A percentile compares a stretch with the other conserved stretches of the same genome.
Conservation (phyloP, 2,329 filamentous ascomycete species). For the Verticillium klebahnii region DNA sequence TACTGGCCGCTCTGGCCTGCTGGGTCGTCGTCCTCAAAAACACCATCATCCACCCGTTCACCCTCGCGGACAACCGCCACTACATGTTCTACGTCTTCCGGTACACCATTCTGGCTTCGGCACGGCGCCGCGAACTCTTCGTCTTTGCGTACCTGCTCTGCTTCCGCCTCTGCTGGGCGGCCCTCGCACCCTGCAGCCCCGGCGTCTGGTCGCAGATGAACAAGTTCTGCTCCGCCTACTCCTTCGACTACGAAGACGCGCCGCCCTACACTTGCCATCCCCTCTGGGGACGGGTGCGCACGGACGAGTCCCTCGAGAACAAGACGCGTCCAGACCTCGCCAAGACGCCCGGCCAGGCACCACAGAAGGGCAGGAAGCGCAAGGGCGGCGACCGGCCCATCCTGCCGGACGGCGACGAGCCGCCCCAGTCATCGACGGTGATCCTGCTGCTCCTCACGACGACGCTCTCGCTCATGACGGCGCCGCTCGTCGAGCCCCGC, state of each 20-base stretch:
- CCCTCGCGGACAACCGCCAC: constrained; percentile 91
- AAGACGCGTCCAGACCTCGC: background rate
- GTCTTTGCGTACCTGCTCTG: constrained; percentile 66
- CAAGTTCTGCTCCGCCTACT: background rate
- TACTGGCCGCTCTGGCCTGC: constrained; percentile 30
- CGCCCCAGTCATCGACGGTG: constrained; percentile 43
- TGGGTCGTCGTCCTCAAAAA: constrained; percentile 65
- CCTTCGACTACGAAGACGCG: background rate
- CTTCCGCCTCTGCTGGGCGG: constrained; percentile 63
- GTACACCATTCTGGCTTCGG: constrained; percentile 55
- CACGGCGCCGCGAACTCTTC: constrained; percentile 60
- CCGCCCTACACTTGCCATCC: background rate
- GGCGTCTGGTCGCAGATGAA: background rate
- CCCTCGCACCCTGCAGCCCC: constrained; percentile 44
- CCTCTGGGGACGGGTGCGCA: background rate
- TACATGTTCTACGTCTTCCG: constrained; percentile 98
- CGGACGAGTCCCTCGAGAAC: background rate
- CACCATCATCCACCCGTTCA: constrained; percentile 94
- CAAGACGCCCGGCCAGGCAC: constrained; percentile 14
- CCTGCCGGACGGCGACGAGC: constrained; percentile 5
- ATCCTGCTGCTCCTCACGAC: constrained; percentile 64
- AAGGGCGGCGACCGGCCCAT: background rate
- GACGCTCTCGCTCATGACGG: constrained; percentile 73
- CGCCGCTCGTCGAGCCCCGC: constrained; percentile 87
- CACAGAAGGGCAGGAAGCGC: constrained; percentile 9